Conservation (phyloP, 2,329 filamentous ascomycete genomes). For the Chaetomium sp. region DNA sequence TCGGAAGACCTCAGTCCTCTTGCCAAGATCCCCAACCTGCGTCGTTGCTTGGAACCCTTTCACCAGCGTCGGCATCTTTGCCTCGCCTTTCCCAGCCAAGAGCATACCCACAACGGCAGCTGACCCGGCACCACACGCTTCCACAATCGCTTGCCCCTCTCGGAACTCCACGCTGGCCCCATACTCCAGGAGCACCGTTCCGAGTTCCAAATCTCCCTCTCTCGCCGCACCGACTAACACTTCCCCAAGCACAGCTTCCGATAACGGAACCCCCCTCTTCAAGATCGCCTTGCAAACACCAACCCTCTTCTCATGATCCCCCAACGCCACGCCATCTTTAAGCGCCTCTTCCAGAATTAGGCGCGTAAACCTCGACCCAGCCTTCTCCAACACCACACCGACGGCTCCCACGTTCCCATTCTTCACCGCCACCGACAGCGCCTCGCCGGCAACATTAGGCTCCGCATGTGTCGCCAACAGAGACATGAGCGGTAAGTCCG, state of each 20-base stretch:
- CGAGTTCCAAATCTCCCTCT: constrained; percentile 47
- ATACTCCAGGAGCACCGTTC: constrained; percentile 43
- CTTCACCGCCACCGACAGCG: constrained; percentile 40
- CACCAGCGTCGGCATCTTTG: constrained; percentile 38
- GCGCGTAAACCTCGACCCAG: constrained; percentile 30
- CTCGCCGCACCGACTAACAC: constrained; percentile 46
- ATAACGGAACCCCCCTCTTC: constrained; percentile 34
- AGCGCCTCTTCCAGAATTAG: constrained; percentile 38
- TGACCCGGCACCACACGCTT: constrained; percentile 47
- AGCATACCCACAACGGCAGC: constrained; percentile 45
- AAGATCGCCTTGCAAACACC: constrained; percentile 41
- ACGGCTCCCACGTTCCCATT: constrained; percentile 41
- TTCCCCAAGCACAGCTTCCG: constrained; percentile 39
- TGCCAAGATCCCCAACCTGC: constrained; percentile 43
- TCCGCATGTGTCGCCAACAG: constrained; percentile 42
- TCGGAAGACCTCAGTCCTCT: constrained; percentile 44
- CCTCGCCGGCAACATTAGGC: constrained; percentile 36
- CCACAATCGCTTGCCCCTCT: constrained; percentile 47
- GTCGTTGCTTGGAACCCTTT: constrained; percentile 51
- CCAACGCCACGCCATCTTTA: constrained; percentile 36
- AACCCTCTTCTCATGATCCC: constrained; percentile 35
- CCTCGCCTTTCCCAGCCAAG: constrained; percentile 35
- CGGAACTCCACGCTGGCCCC: constrained; percentile 46
- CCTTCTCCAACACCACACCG: constrained; percentile 37
- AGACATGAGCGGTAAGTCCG: constrained; percentile 44